Evolutionary conservation across 805 yeast species (phyloP).

Genomic region (Hanseniaspora meyeri): DNA sequence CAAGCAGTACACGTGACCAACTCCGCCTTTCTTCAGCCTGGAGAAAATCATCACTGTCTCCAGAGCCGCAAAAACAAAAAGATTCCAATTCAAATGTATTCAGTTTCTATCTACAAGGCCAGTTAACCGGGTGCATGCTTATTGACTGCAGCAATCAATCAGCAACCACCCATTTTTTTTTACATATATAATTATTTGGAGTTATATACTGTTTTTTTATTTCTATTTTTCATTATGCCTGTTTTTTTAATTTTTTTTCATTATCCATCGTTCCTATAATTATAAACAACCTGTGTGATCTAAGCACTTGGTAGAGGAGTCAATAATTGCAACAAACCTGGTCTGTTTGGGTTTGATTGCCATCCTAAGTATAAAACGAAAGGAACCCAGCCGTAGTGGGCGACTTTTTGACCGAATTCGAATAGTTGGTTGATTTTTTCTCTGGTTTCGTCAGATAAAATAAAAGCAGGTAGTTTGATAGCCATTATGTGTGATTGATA

Average conservation of each 20-base stretch:
- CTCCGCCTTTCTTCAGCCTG: not conserved
- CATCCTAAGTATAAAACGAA: conserved; percentile 85
- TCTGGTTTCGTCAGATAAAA: conserved; percentile 34
- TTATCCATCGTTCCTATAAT: not conserved
- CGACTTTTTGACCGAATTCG: conserved; percentile 71
- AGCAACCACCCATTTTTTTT: not conserved
- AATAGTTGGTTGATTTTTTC: conserved; percentile 80
- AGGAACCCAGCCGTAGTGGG: conserved; percentile 97
- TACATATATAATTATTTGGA: too few species aligned
- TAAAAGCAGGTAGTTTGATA: conserved; percentile 26
- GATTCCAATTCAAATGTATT: too few species aligned
- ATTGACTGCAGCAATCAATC: too few species aligned
- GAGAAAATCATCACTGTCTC: not conserved
- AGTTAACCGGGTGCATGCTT: not conserved
- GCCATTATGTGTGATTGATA: conserved; percentile 18
- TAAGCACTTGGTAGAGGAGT: conserved; percentile 30
- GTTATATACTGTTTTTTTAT: not conserved
- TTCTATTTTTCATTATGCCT: not conserved
- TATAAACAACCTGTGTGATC: not conserved
- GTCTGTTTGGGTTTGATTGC: conserved; percentile 71
- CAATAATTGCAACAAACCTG: conserved; percentile 47
- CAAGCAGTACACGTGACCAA: too few species aligned
- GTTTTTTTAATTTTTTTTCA: not conserved
- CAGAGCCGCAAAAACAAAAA: too few species aligned
- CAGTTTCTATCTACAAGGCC: not conserved